Evolutionary conservation across 805 yeast genomes (phyloP), one percentile per base, ranked within the genome.

Genomic region (Tetrapisispora nanseiensis): DNA sequence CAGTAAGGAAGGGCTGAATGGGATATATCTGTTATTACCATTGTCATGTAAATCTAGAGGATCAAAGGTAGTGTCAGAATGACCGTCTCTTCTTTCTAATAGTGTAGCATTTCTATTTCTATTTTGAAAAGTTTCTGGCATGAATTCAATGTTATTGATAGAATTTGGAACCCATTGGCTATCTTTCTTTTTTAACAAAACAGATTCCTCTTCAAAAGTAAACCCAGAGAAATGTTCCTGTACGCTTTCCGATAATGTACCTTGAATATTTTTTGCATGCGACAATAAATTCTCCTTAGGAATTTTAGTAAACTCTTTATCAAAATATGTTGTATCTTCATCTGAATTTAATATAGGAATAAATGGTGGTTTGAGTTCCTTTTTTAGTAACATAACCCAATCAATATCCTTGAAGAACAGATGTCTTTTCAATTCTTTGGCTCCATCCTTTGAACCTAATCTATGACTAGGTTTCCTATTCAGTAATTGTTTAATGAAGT

Each of bases 401-500:
- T 92, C 95, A 49, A 92, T 73, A 54, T 90, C 97, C 45, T 74
- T 71, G 66, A 92, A 90, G 54, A 92, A 92, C 13, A 95, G 83
- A 65, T 92, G 98, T 0, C 82, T 89, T 59, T 85, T 78, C 51
- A 92, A 71, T 67, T 92, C 97, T 49, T 90, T 74, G 0, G 97
- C 97, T 64, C 90, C 98, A 51, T 82, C 81, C 37, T 76, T 67
- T 6, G 97, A 85, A 23, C 98, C 98, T 30, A 92, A 68, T 57
- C 98, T 76, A 65, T 90, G 97, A 58, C 77, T 83, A 40, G 98
- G 98, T 63, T 92, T 90, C 65, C 98, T 78, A 66, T 92, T 92
- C 57, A 92, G 71, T 46, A 92, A 70, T 1, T 97, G 97, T 64
- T 92, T 92, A 39, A 92, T 97, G 62, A 92, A 90, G 11, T 90